Evolutionary conservation across 1,284 basidiomycete species (phyloP).

Genomic region (Trichosporon sp.): DNA sequence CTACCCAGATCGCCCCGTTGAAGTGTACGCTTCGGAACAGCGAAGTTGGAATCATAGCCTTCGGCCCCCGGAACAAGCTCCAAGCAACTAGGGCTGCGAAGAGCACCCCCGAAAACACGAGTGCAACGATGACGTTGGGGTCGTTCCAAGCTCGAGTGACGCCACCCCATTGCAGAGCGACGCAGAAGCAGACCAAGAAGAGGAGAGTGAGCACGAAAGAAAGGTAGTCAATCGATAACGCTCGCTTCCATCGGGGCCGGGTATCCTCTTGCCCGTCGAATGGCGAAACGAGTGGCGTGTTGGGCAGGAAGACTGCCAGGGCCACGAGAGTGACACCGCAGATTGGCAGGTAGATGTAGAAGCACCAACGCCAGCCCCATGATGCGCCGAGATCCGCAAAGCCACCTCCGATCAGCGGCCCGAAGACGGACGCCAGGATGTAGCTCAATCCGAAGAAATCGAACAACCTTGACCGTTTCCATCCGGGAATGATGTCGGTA

Average conservation of each 20-base stretch:
- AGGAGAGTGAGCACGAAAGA: constrained; percentile 19
- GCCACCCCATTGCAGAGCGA: constrained; percentile 28
- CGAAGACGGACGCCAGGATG: constrained; percentile 26
- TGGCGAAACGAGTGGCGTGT: constrained; percentile 12
- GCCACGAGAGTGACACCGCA: constrained; percentile 20
- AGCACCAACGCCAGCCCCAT: constrained; percentile 48
- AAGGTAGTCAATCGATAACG: constrained; percentile 27
- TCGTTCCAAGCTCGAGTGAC: constrained; percentile 22
- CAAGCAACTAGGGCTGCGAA: constrained; percentile 19
- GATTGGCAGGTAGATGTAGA: constrained; percentile 28
- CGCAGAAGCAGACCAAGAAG: constrained; percentile 26
- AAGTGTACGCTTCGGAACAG: constrained; percentile 23
- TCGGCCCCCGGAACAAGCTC: constrained; percentile 17
- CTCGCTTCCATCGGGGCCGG: constrained; percentile 14
- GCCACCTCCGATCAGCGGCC: constrained; percentile 27
- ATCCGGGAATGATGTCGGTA: constrained; percentile 24
- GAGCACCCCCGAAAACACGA: constrained; percentile 17
- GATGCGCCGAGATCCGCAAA: constrained; percentile 22
- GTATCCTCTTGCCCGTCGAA: constrained; percentile 21
- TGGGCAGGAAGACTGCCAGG: constrained; percentile 18
- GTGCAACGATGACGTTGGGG: constrained; percentile 18
- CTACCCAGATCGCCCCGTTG: constrained; percentile 20
- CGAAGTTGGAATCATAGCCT: constrained; percentile 27
- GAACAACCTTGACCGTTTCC: constrained; percentile 25
- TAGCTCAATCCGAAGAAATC: constrained; percentile 24